phyloP scores from a whole-genome alignment of 2,329 filamentous ascomycete species.

The Calonectria hongkongensis region DNA sequence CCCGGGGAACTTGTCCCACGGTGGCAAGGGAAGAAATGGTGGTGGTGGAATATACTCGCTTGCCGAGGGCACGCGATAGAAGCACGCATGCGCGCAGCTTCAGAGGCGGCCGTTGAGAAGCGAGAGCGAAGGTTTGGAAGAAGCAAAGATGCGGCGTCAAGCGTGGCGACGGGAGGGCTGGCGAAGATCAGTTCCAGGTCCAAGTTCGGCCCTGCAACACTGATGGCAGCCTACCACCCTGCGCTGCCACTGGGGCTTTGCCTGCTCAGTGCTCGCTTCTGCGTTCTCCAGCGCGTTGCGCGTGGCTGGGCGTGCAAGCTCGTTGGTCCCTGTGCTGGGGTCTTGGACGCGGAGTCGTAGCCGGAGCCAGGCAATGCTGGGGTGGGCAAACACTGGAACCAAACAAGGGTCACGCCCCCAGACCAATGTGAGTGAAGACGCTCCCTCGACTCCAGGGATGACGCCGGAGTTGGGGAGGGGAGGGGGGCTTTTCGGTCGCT shows the following conservation, averaged over 20 bases:
- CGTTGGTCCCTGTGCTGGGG: slow-evolving; percentile 40
- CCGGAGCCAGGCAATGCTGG: slow-evolving; percentile 42
- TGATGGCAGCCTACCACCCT: slow-evolving; percentile 37
- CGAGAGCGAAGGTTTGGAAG: slow-evolving; percentile 47
- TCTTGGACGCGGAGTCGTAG: slow-evolving; percentile 39
- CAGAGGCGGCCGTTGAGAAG: slow-evolving; percentile 43
- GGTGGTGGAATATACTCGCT: slow-evolving; percentile 39
- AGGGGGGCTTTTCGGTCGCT: slow-evolving; percentile 4
- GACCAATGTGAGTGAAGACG: slow-evolving; percentile 30
- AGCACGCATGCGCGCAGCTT: slow-evolving; percentile 46
- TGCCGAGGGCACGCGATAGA: slow-evolving; percentile 42
- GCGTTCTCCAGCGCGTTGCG: slow-evolving; percentile 38
- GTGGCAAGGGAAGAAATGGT: slow-evolving; percentile 24
- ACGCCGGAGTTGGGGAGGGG: slow-evolving; percentile 10
- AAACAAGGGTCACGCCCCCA: slow-evolving; percentile 36
- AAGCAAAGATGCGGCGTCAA: slow-evolving; percentile 43
- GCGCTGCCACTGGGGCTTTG: slow-evolving; percentile 30
- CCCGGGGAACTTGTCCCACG: slow-evolving; percentile 38
- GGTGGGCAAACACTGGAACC: slow-evolving; percentile 43
- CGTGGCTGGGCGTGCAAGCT: slow-evolving; percentile 40
- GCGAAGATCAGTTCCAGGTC: slow-evolving; percentile 40
- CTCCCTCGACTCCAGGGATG: slow-evolving; percentile 31
- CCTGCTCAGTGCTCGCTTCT: slow-evolving; percentile 22
- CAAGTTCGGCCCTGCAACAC: slow-evolving; percentile 33
- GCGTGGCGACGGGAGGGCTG: slow-evolving; percentile 36